phyloP scores from a whole-genome alignment of 2,329 filamentous ascomycete genomes.

The Talaromyces sp. region DNA sequence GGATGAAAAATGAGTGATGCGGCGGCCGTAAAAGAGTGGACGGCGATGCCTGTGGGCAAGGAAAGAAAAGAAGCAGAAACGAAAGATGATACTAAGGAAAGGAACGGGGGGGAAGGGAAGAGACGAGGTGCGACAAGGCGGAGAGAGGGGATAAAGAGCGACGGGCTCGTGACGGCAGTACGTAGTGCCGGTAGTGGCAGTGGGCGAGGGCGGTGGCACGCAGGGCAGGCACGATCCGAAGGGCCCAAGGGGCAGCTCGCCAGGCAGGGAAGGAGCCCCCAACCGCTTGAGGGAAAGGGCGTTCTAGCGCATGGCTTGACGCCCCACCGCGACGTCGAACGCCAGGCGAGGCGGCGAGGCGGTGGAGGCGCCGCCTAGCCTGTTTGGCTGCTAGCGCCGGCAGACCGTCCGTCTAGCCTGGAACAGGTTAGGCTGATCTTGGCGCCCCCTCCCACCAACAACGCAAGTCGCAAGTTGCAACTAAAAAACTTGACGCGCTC shows the following conservation, averaged over 20 bases:
- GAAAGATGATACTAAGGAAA: slow-evolving; percentile 19
- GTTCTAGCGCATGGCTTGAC: background rate
- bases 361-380: background rate
- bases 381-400: background rate
- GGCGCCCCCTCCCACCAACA: background rate
- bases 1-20: slow-evolving; percentile 26
- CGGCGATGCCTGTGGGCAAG: slow-evolving; percentile 32
- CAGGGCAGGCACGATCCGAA: background rate
- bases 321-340: background rate
- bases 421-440: background rate
- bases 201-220: too few species aligned
- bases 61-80: slow-evolving; percentile 21
- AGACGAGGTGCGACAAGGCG: slow-evolving; percentile 15
- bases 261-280: background rate
- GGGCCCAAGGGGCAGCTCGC: background rate
- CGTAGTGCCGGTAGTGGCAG: too few species aligned
- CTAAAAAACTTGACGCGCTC: too few species aligned
- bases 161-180: background rate
- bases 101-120: slow-evolving; percentile 18
- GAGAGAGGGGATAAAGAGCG: slow-evolving; percentile 18
- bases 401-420: background rate
- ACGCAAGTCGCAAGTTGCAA: too few species aligned
- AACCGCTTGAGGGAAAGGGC: background rate
- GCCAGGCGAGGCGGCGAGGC: background rate
- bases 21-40: slow-evolving; percentile 49